Base-by-base conservation (phyloP, 306 rosid genomes). In the Sechiopsis laciniata region DNA sequence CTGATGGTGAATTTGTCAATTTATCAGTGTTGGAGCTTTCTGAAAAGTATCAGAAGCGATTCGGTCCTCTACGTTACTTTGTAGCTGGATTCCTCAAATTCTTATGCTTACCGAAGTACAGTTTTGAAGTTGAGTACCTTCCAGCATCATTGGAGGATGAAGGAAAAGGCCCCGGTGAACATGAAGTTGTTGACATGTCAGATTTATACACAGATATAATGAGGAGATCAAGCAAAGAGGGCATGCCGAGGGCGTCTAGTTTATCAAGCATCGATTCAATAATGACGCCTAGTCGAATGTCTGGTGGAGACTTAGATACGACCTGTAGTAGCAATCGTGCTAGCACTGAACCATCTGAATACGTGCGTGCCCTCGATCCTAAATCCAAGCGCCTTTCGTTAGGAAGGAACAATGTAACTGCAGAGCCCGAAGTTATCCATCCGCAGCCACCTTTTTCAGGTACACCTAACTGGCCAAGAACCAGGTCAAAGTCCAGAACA, bases 201-300 rank as follows among this genome's bases (percentile, higher is more conserved):
- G 97, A 94, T 72, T 83, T 94, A 26, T 86, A 85, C 88, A 83
- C 88, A 37, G 97, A 94, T 78, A 82, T 91, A 78, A 89, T 94
- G 96, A 82, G 83, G 75, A 91, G 96, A 85, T 85, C 97, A 24
- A 90, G 81, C 82, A 83, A 84, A 64, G 99, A 94, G 66, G 96
- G 92, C 73, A 86, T 94, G 72, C 99, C 99, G 9, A 83, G 99
- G 78, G 99, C 99, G 66, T 94, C 97, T 75, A 94, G 99, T 86
- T 86, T 94, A 76, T 94, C 99, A n/a, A 94, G 99, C 79, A 94
- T 94, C 12, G 99, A 94, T 81, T 94, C 97, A 67, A 91, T 94
- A 74, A 89, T 94, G 95, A 94, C 99, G 67, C 99, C 99, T 7
- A 89, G 92, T 82, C 91, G 86, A 78, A 80, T 91, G 85, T 94